Percentiles rank a stretch among this genome's conserved stretches.
These are phyloP conservation scores for Coffea eugenioides DNA, from an alignment of 257 asterid genomes.

Conservation along the genomic window DNA sequence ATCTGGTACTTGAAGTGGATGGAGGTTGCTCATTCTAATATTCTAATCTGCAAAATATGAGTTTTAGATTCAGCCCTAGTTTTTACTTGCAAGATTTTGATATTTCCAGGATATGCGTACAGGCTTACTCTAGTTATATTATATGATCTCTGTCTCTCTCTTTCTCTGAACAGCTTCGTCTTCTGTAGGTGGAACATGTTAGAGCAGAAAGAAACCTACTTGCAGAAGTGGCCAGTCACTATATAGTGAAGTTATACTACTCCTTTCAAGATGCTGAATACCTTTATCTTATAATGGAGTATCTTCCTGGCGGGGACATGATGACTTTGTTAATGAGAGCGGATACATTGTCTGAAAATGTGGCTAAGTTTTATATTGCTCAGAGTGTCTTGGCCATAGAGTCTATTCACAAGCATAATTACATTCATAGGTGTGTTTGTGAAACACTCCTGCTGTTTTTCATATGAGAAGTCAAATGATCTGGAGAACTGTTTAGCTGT, in stretches of 20 bases:
- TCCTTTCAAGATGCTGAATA: constrained; percentile 95
- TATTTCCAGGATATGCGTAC: background rate
- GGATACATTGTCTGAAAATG: constrained; percentile 75
- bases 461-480: background rate
- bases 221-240: constrained; percentile 98
- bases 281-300: constrained; percentile 92
- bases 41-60: background rate
- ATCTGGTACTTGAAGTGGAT: background rate
- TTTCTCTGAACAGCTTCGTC: constrained; percentile 13
- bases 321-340: constrained; percentile 97
- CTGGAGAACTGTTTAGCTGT: background rate
- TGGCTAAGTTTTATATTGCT: constrained; percentile 92
- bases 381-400: constrained; percentile 91
- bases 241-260: constrained; percentile 83
- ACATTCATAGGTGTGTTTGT: constrained; percentile 74
- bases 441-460: constrained; percentile 6
- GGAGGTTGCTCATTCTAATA: background rate
- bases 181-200: constrained; percentile 84
- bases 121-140: background rate
- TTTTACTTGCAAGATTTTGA: background rate
- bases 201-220: constrained; percentile 92
- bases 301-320: constrained; percentile 98
- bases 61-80: background rate
- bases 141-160: background rate
- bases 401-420: constrained; percentile 91